These are phyloP conservation scores for Bonia amplexicaulis DNA, from an alignment of 176 grass and related monocot species.

Conservation along the genomic window DNA sequence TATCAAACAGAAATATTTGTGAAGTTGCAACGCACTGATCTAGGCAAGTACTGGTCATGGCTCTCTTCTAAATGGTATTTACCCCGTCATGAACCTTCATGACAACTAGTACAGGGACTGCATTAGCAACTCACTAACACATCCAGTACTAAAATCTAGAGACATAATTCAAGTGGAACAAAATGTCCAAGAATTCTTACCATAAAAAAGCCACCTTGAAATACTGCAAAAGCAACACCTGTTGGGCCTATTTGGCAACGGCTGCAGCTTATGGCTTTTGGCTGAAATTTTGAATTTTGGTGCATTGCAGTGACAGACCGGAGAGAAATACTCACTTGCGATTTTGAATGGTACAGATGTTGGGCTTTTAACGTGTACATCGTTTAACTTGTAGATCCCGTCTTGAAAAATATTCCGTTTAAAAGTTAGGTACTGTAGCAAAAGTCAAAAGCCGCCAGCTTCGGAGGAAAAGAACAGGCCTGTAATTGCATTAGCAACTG, in stretches of 20 bases:
- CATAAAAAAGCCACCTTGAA: conserved; percentile 97
- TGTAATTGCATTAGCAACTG: conserved; percentile 74
- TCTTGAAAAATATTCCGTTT: too few relatives aligned
- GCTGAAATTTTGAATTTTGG: too few relatives aligned
- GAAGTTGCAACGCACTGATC: neutral
- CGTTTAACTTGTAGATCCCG: too few relatives aligned
- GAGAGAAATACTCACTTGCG: too few relatives aligned
- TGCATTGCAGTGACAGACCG: too few relatives aligned
- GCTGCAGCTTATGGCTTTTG: too few relatives aligned
- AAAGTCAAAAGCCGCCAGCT: too few relatives aligned
- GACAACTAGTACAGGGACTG: neutral
- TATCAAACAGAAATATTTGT: conserved; percentile 4
- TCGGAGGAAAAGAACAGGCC: too few relatives aligned
- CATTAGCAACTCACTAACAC: neutral
- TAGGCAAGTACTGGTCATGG: neutral
- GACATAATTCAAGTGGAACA: neutral
- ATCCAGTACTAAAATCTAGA: neutral
- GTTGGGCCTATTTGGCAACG: too few relatives aligned
- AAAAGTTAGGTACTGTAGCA: too few relatives aligned
- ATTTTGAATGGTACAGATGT: too few relatives aligned
- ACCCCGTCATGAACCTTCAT: neutral
- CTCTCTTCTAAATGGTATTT: neutral
- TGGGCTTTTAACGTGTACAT: too few relatives aligned
- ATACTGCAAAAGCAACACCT: conserved; percentile 86
- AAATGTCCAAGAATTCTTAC: conserved; percentile 38